phyloP scores from a whole-genome alignment of 495 filamentous ascomycete species.

The Xylaria palmicola region DNA sequence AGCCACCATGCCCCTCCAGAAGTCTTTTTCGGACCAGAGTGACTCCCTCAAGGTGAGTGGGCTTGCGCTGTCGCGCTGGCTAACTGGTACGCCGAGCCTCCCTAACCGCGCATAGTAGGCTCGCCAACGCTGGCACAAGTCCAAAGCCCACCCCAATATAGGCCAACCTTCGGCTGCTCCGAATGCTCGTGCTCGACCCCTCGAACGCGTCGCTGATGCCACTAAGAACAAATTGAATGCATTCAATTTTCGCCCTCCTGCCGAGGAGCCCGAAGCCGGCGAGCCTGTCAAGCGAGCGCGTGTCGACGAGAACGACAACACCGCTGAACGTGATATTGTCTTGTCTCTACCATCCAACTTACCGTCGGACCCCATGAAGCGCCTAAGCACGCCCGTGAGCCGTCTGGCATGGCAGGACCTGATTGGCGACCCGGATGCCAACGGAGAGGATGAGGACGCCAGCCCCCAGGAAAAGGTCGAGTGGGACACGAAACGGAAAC shows the following conservation, averaged over 20 bases:
- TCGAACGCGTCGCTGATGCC: constrained; percentile 46
- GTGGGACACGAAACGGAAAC: constrained; percentile 38
- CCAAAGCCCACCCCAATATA: constrained; percentile 45
- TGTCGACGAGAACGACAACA: constrained; percentile 17
- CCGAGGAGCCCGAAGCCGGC: constrained; percentile 15
- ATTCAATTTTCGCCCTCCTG: constrained; percentile 41
- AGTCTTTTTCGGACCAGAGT: constrained; percentile 52
- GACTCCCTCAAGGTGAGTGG: constrained; percentile 26
- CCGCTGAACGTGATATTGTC: constrained; percentile 1
- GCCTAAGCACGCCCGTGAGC: constrained; percentile 70
- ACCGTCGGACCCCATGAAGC: constrained; percentile 35
- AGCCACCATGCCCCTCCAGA: constrained; percentile 47
- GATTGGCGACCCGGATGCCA: constrained; percentile 64
- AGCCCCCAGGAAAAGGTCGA: constrained; percentile 45
- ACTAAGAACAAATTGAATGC: constrained; percentile 51
- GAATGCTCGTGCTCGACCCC: constrained; percentile 22
- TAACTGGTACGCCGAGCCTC: not conserved
- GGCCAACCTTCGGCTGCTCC: constrained; percentile 18
- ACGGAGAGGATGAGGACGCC: constrained; percentile 38
- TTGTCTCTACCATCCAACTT: constrained; percentile 18
- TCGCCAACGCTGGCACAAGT: constrained; percentile 50
- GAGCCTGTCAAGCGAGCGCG: constrained; percentile 10
- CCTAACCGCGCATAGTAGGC: constrained; percentile 15
- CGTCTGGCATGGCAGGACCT: constrained; percentile 77
- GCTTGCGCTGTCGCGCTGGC: not conserved